These are phyloP conservation scores for Penicillium sp. DNA, from an alignment of 2,329 filamentous ascomycete genomes.

Conservation along the genomic window DNA sequence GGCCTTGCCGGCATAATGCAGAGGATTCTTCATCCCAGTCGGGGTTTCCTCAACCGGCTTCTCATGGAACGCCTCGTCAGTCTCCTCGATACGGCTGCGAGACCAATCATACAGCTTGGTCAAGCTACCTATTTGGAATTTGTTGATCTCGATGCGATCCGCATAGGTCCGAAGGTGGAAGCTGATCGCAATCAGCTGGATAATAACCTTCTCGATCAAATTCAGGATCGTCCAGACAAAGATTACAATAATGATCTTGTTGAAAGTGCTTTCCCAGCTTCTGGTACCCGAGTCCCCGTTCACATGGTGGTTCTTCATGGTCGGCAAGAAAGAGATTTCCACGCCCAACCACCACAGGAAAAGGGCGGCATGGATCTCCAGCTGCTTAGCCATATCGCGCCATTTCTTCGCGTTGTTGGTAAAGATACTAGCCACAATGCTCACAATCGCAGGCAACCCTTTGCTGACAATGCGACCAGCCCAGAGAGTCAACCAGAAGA, in stretches of 20 bases:
- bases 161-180: constrained; percentile 92
- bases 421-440: constrained; percentile 68
- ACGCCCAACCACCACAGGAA: constrained; percentile 93
- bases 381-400: constrained; percentile 80
- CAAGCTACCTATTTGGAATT: constrained; percentile 75
- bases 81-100: constrained; percentile 64
- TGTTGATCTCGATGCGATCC: constrained; percentile 87
- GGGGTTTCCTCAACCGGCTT: constrained; percentile 46
- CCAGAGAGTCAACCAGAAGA: constrained; percentile 91
- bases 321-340: constrained; percentile 81
- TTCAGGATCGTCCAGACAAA: constrained; percentile 80
- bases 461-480: constrained; percentile 68
- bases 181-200: constrained; percentile 90
- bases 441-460: constrained; percentile 62
- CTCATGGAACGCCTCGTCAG: constrained; percentile 76
- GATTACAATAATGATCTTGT: constrained; percentile 84
- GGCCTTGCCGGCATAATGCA: constrained; percentile 67
- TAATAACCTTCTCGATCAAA: constrained; percentile 87
- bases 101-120: constrained; percentile 67
- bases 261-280: constrained; percentile 73
- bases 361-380: constrained; percentile 81
- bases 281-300: constrained; percentile 55
- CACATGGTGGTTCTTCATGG: constrained; percentile 67
- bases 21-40: constrained; percentile 71
- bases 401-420: constrained; percentile 92